Evolutionary conservation across 139 green algal species (phyloP), one percentile per base, ranked within the genome.

Genomic region (Chlamydomonas schloesseri): DNA sequence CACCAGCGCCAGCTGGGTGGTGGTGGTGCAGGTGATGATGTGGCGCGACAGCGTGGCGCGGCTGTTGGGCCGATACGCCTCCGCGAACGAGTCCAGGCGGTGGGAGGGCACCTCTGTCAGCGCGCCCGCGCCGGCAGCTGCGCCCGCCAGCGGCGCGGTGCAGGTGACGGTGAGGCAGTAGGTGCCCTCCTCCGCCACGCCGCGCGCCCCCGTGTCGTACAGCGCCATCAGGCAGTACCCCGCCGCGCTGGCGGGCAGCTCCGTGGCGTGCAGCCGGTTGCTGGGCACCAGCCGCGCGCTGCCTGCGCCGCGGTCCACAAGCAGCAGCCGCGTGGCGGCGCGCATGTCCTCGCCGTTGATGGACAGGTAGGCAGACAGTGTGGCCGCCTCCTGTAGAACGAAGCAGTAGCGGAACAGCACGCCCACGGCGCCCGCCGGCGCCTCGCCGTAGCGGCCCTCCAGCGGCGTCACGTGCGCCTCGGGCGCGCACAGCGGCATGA

Each of bases 161-260:
- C 77, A 83, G 28, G 78, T 89, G 21, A 91, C 29, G 6, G 57
- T 88, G 3, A 91, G 57, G 58, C 46, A 58, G 82, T 78, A 92
- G 82, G 33, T 87, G 64, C 86, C 86, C 50, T 88, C 72, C 50
- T 90, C 87, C 29, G n/a, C 31, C 36, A 90, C 78, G 1, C 46
- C 53, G 2, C 81, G 69, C 15, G 69, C 29, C 0, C 34, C 28
- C 15, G 81, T 79, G 69, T 87, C 81, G 55, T 71, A 79, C 33
- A 93, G 34, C 0, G 88, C 88, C 50, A 94, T 46, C 69, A 94
- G 70, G 24, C 64, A 76, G 81, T 93, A 92, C 5, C 92, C 89
- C 21, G 21, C 6, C 24, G 5, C 29, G 50, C 26, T 20, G 33
- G 31, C 64, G 64, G 62, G 77, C 37, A 86, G 68, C 57, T 74